Base-by-base conservation (phyloP, 768 basidiomycete species). In the Cystofilobasidium macerans region DNA sequence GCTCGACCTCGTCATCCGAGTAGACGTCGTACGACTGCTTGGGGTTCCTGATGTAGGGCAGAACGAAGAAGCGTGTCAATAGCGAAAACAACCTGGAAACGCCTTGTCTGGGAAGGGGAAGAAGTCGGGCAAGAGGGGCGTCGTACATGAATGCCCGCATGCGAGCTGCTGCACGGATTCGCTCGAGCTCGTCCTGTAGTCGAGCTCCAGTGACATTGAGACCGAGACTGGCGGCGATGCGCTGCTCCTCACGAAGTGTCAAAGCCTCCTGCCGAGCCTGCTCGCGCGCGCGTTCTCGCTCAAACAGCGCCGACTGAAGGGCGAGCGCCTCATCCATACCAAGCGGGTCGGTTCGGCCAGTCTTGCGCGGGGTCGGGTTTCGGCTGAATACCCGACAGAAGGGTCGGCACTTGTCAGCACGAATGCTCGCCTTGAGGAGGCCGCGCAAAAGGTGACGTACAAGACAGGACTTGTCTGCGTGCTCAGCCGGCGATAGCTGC, bases 21-120 rank as follows among this genome's bases (percentile, higher is more conserved):
- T 16, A 56, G 36, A 28, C 36, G 88, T 89, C 87, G 86, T 88
- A 73, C 86, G 87, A n/a, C 13, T 16, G 20, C 7, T 62, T 48
- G 18, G 33, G 51, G 38, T 35, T 13, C 33, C 51, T 18, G 62
- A 13, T 14, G 22, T 5, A 22, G 7, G 45, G 16, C 20, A 4
- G 2, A 51, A 16, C 30, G 6, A 26, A 35, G 40, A 64, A n/a
- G n/a, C n/a, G n/a, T n/a, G n/a, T n/a, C n/a, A n/a, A n/a, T n/a
- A n/a, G n/a, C n/a, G n/a, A n/a, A n/a, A n/a, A n/a, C n/a, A n/a
- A n/a, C n/a, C n/a, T n/a, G n/a, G n/a, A n/a, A n/a, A n/a, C n/a
- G n/a, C n/a, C n/a, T n/a, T n/a, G n/a, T n/a, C n/a, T n/a, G n/a
- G n/a, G n/a, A n/a, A n/a, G n/a, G n/a, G n/a, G n/a, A n/a, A n/a